Base-by-base conservation (phyloP, 225 moss, liverwort and hornwort species). In the Antitrichia curtipendula region DNA sequence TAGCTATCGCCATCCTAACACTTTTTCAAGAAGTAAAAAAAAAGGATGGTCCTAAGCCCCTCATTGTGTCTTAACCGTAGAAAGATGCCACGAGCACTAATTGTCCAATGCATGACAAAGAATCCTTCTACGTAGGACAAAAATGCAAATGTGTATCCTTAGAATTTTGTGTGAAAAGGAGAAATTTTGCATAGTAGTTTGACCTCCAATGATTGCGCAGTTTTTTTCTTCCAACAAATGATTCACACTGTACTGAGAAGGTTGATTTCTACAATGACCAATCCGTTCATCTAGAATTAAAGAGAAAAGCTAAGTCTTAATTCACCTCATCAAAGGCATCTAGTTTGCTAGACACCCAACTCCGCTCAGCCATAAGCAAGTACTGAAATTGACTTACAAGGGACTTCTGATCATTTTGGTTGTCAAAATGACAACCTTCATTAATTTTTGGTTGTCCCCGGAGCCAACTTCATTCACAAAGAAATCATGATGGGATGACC, bases 41-140 rank as follows among this genome's bases (percentile, higher is more conserved):
- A n/a, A n/a, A n/a, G n/a, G n/a, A n/a, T n/a, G n/a, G 32, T 8
- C 50, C 3, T 21, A 5, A 13, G 5, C 6, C 14, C 2, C 6
- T 49, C 0, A 1, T 52, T 75, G 8, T 21, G 1, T 5, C 8
- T 8, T 14, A 2, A 2, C 2, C 12, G 8, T 12, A 47, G 6
- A 72, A 28, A 5, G 29, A 45, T 0, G 1, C 6, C 0, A 11
- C 2, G 0, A 1, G 4, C 1, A 73, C 31, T 0, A 47, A 29
- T 0, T 45, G 2, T 29, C 1, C 1, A 0, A 73, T 73, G 3
- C 2, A 72, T 72, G 29, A 45, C 2, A 71, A 1, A 45, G 0
- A 45, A 45, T 45, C 13, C 17, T 71, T 10, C 6, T 43, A 28
- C 0, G 1, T 71, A 28, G 6, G 10, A 45, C 5, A 71, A 0